These are phyloP conservation scores for Adansonia digitata DNA, from an alignment of 345 rosid genomes.

Conservation along the genomic window DNA sequence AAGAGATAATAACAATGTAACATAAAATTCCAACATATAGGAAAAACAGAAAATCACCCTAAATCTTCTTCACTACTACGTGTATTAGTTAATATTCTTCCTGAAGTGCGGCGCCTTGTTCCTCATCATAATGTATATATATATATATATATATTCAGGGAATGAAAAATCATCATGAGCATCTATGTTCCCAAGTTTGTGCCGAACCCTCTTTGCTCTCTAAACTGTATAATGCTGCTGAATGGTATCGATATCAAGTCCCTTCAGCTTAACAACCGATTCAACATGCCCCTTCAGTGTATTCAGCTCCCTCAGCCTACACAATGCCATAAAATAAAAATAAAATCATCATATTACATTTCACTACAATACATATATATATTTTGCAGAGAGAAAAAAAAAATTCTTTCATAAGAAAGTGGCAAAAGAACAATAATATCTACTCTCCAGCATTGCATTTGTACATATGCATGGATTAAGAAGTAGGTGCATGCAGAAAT, in stretches of 20 bases:
- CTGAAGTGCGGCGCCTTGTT: no score
- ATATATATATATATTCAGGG: no score
- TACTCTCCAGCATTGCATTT: no score
- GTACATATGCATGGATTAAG: neutral
- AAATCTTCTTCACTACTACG: no score
- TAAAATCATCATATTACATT: no score
- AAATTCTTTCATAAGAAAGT: neutral
- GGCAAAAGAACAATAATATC: neutral
- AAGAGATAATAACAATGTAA: neutral
- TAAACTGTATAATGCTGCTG: slow-evolving; percentile 77
- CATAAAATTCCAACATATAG: neutral
- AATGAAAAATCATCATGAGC: neutral
- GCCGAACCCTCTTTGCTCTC: neutral
- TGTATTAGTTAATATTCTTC: no score
- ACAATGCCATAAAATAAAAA: neutral
- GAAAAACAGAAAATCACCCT: neutral
- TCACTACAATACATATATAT: no score
- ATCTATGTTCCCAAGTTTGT: neutral
- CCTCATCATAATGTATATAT: no score
- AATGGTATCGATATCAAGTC: slow-evolving; percentile 76
- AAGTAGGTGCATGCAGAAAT: neutral
- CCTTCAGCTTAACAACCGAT: slow-evolving; percentile 80
- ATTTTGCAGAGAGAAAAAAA: neutral
- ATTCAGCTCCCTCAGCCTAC: slow-evolving; percentile 66
- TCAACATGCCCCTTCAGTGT: slow-evolving; percentile 85